Conservation (phyloP, 2,329 filamentous ascomycete species). For the Lachnellula arida region DNA sequence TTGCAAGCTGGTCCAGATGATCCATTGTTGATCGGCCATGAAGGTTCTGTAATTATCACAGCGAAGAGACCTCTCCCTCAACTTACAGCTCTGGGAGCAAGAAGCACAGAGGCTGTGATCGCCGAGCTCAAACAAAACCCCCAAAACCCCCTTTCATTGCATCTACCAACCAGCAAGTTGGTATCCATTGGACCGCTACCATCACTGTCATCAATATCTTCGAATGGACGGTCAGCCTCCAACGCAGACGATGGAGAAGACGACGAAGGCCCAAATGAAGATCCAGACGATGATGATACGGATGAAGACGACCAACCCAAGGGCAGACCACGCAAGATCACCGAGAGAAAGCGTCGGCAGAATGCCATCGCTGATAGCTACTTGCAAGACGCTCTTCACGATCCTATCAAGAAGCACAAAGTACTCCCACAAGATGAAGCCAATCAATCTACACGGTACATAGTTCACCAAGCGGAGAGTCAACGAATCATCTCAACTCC, state of each 20-base stretch:
- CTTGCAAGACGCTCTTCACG: slow-evolving; percentile 30
- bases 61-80: neutral
- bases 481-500: slow-evolving; percentile 66
- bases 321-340: slow-evolving; percentile 35
- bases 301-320: slow-evolving; percentile 26
- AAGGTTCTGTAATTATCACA: neutral
- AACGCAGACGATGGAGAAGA: slow-evolving; percentile 10
- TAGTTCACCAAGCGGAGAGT: slow-evolving; percentile 31
- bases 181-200: neutral
- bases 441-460: slow-evolving; percentile 28
- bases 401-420: slow-evolving; percentile 24
- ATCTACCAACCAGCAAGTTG: neutral
- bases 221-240: neutral
- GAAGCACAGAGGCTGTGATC: slow-evolving; percentile 28
- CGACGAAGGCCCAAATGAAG: slow-evolving; percentile 1
- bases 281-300: slow-evolving; percentile 11
- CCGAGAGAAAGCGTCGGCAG: slow-evolving; percentile 46
- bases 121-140: slow-evolving; percentile 23
- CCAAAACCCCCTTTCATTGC: neutral
- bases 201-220: neutral
- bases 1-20: too few species aligned
- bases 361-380: slow-evolving; percentile 46
- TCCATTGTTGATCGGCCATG: neutral
- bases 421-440: slow-evolving; percentile 19
- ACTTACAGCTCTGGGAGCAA: slow-evolving; percentile 19